A percentile compares a stretch with the other conserved stretches of the same genome.
These are phyloP conservation scores for Hanseniaspora hatyaiensis DNA, from an alignment of 805 yeast genomes.

Conservation along the genomic window DNA sequence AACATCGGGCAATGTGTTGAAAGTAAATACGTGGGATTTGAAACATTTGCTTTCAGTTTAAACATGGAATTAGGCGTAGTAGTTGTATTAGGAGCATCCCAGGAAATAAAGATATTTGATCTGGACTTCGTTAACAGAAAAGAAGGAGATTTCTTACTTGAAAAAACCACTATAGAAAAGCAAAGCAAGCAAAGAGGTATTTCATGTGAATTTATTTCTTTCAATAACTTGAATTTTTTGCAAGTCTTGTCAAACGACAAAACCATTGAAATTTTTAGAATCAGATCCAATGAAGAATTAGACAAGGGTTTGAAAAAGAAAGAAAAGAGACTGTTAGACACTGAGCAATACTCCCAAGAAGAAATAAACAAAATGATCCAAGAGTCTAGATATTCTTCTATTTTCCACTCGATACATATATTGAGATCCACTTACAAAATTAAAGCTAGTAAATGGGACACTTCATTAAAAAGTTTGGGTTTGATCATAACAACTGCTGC, in stretches of 20 bases:
- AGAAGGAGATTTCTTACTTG: conserved; percentile 44
- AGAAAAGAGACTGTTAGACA: conserved; percentile 63
- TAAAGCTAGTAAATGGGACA: conserved; percentile 56
- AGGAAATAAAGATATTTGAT: conserved; percentile 74
- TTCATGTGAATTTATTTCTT: conserved; percentile 39
- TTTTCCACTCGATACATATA: conserved; percentile 57
- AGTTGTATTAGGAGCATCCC: conserved; percentile 68
- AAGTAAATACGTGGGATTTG: conserved; percentile 36
- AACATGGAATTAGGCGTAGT: conserved; percentile 32
- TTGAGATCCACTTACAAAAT: conserved; percentile 56
- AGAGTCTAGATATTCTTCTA: conserved; percentile 41
- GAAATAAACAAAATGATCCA: conserved; percentile 45
- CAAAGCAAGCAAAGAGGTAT: conserved; percentile 64
- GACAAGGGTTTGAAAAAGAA: conserved; percentile 65
- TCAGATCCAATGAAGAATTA: conserved; percentile 66
- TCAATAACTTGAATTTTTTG: conserved; percentile 34
- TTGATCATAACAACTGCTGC: conserved; percentile 54
- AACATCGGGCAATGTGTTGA: conserved; percentile 82
- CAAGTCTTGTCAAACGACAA: conserved; percentile 69
- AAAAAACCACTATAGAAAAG: conserved; percentile 59
- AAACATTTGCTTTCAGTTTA: conserved; percentile 75
- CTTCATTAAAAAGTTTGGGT: conserved; percentile 41
- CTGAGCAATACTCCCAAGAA: conserved; percentile 43
- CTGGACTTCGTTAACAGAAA: conserved; percentile 41
- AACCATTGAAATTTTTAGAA: conserved; percentile 66